Percentiles rank a stretch among this genome's conserved stretches.
phyloP scores from a whole-genome alignment of 2,329 filamentous ascomycete genomes.

The Sporothrix luriei region DNA sequence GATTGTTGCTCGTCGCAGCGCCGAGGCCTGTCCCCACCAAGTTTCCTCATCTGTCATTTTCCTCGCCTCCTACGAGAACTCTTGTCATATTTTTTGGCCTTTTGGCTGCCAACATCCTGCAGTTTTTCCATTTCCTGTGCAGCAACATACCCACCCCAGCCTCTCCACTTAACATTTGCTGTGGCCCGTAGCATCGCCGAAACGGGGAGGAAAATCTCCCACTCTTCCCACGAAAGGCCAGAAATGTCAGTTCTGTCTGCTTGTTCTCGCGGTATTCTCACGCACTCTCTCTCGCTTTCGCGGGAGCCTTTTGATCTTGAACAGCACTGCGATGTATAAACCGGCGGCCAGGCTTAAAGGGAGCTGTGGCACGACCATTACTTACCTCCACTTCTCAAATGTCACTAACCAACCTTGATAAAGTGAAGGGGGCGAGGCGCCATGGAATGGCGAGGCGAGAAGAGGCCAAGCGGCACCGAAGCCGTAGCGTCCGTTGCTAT shows the following conservation, averaged over 20 bases:
- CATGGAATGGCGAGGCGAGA: conserved; percentile 7
- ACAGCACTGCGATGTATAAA: too few relatives aligned
- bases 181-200: background rate
- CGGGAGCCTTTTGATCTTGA: too few relatives aligned
- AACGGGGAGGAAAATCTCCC: too few relatives aligned
- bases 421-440: background rate
- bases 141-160: background rate
- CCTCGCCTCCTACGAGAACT: background rate
- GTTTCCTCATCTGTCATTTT: conserved; percentile 3
- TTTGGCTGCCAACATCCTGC: too few relatives aligned
- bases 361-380: background rate
- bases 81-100: background rate
- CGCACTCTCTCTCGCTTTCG: too few relatives aligned
- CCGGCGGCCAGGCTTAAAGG: background rate
- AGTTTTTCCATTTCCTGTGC: conserved; percentile 7
- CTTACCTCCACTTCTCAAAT: background rate
- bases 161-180: background rate
- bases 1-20: background rate
- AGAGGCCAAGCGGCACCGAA: conserved; percentile 7
- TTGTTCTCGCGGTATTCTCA: too few relatives aligned
- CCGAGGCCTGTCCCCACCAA: background rate
- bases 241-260: too few relatives aligned
- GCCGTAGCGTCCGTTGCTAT: conserved; percentile 8
- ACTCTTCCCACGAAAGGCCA: too few relatives aligned
- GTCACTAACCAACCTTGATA: conserved; percentile 14